Percentiles rank a stretch among this genome's conserved stretches.
Evolutionary conservation across 78 protist genomes (phyloP).

Genomic region (Protostelium mycophagum): DNA sequence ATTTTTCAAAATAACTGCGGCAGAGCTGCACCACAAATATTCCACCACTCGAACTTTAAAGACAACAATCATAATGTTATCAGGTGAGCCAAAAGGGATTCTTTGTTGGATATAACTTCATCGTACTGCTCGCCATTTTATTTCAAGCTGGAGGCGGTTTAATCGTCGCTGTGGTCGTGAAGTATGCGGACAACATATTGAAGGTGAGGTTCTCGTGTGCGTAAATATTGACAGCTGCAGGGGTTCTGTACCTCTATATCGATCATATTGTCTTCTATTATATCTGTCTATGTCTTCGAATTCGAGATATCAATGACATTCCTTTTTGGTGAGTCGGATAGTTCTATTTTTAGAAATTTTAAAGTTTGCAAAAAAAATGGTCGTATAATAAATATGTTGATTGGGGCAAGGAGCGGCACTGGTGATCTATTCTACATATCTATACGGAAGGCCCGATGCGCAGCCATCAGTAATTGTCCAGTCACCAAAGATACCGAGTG

Average conservation of each 20-base stretch:
- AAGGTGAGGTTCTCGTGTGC: slow-evolving; percentile 2
- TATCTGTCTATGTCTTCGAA: slow-evolving; percentile 24
- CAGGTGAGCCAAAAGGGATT: slow-evolving; percentile 3
- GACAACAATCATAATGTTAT: background rate
- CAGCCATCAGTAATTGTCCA: too few relatives aligned
- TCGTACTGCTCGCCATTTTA: background rate
- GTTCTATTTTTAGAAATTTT: too few relatives aligned
- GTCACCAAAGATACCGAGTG: too few relatives aligned
- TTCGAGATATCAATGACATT: slow-evolving; percentile 10
- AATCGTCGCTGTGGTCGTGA: slow-evolving; percentile 63
- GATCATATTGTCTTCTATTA: slow-evolving; percentile 28
- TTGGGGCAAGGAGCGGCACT: background rate
- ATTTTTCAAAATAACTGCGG: too few relatives aligned
- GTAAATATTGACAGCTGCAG: background rate
- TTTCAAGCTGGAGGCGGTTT: slow-evolving; percentile 69
- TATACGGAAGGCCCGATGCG: slow-evolving; percentile 2
- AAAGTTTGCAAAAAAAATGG: background rate
- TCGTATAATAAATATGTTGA: background rate
- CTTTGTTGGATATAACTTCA: slow-evolving; percentile 23
- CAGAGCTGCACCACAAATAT: too few relatives aligned
- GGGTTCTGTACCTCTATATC: slow-evolving; percentile 68
- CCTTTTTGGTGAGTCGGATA: slow-evolving; percentile 24
- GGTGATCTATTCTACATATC: background rate
- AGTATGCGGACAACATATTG: slow-evolving; percentile 79
- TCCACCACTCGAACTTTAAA: background rate